Evolutionary conservation across 805 yeast genomes (phyloP), one percentile per base, ranked within the genome.

Genomic region (Candida nemodendra): DNA sequence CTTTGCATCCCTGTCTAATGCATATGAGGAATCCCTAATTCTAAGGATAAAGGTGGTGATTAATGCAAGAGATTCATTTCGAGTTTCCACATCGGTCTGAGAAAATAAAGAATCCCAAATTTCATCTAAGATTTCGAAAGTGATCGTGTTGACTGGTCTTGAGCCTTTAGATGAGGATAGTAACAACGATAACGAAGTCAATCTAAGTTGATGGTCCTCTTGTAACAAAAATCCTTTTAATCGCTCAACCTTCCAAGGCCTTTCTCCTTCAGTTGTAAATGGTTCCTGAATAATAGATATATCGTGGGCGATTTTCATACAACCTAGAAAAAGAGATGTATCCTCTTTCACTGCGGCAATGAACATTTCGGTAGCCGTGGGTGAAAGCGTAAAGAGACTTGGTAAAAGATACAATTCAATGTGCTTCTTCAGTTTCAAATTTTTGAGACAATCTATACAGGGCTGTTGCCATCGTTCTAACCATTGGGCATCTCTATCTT

Each of bases 1-100:
- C n/a, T 53, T 57, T 0, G 67, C 62, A 34, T 79, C 83, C 50
- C 86, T 71, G 16, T 71, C 53, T 18, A 77, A 47, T 0, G 79
- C 73, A 55, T 82, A 79, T 1, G 82, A 61, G 0, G 90, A 84
- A 36, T 83, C 93, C 47, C 84, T 71, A 13, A 85, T 59, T 48
- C 96, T 68, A 19, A 71, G 58, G 9, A 87, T 54, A 45, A 89
- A 80, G 39, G 72, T 77, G 38, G 81, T 72, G 39, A 89, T 60
- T 13, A 76, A 53, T 3, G 91, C 79, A 18, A 69, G 67, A 35
- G 85, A 77, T 31, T 76, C 79, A 45, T 80, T 81, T 53, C 96
- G 68, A 1, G 76, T 68, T 43, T 84, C 90, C 12, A 86, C 69
- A 39, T 81, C 78, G 14, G 74, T 67, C 41, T 85, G 95, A n/a